These are phyloP conservation scores for Parastagonospora avenae DNA, from an alignment of 2,329 filamentous ascomycete genomes.

Conservation along the genomic window DNA sequence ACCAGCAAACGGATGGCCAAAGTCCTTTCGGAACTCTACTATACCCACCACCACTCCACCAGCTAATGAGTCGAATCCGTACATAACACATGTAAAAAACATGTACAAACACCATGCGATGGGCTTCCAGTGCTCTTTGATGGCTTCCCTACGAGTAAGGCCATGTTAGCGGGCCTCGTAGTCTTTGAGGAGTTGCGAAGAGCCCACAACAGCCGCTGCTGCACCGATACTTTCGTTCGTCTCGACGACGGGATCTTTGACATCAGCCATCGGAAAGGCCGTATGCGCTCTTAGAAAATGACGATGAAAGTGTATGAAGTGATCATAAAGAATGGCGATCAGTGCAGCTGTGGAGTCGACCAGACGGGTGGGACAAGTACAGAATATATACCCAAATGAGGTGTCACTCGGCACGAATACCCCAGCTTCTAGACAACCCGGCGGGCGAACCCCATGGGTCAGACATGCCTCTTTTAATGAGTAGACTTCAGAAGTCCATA, in stretches of 20 bases:
- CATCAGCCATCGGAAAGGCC: neutral
- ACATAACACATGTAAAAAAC: constrained; percentile 23
- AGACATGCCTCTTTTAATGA: neutral
- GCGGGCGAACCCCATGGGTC: neutral
- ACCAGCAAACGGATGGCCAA: constrained; percentile 16
- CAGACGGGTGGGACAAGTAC: neutral
- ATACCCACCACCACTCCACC: constrained; percentile 19
- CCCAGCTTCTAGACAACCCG: neutral
- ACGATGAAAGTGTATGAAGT: neutral
- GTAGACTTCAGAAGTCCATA: neutral
- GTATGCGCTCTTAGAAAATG: neutral
- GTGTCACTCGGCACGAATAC: neutral
- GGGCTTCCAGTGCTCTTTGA: constrained; percentile 19
- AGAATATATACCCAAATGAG: neutral
- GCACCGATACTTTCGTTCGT: neutral
- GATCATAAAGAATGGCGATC: neutral
- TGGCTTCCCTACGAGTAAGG: constrained; percentile 13
- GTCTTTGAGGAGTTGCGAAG: constrained; percentile 6
- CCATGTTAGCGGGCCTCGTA: constrained; percentile 16
- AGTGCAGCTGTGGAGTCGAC: neutral
- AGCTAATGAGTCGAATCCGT: constrained; percentile 19
- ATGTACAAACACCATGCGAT: constrained; percentile 23
- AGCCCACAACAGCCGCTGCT: neutral
- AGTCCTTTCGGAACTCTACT: constrained; percentile 18
- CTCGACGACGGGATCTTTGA: neutral